phyloP scores from a whole-genome alignment of 768 basidiomycete genomes.

The Tephrocybe sp. region DNA sequence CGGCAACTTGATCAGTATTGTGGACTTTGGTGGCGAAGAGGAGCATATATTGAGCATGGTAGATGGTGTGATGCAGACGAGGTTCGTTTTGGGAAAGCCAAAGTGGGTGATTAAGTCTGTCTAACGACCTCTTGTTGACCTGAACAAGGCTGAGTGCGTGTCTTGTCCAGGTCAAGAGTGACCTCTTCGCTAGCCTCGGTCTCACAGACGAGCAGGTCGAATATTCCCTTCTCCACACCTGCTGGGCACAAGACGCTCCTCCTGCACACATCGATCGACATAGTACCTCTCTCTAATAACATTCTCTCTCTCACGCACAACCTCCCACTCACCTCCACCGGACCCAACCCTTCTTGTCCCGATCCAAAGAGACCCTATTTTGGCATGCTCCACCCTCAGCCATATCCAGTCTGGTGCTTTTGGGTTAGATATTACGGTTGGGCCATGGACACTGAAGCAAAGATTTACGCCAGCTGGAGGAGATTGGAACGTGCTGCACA shows the following conservation, averaged over 20 bases:
- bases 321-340: conserved; percentile 36
- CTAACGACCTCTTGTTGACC: conserved; percentile 44
- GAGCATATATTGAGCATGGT: conserved; percentile 63
- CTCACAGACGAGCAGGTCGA: conserved; percentile 53
- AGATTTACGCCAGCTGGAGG: conserved; percentile 35
- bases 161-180: conserved; percentile 45
- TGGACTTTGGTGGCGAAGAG: conserved; percentile 65
- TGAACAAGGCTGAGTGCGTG: conserved; percentile 53
- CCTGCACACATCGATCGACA: conserved; percentile 13
- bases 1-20: conserved; percentile 53
- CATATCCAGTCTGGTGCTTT: conserved; percentile 43
- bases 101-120: conserved; percentile 34
- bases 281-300: conserved; percentile 34
- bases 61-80: conserved; percentile 62
- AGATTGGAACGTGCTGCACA: conserved; percentile 45
- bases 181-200: conserved; percentile 50
- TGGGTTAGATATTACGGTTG: conserved; percentile 37
- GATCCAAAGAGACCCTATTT: conserved; percentile 54
- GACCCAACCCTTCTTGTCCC: conserved; percentile 46
- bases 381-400: conserved; percentile 47
- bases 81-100: conserved; percentile 49
- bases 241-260: conserved; percentile 40
- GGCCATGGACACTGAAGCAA: conserved; percentile 40
- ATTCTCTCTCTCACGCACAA: conserved; percentile 45
- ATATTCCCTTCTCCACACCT: conserved; percentile 50